Conservation (phyloP, 768 basidiomycete genomes). For the Cyclocybe aegerita region DNA sequence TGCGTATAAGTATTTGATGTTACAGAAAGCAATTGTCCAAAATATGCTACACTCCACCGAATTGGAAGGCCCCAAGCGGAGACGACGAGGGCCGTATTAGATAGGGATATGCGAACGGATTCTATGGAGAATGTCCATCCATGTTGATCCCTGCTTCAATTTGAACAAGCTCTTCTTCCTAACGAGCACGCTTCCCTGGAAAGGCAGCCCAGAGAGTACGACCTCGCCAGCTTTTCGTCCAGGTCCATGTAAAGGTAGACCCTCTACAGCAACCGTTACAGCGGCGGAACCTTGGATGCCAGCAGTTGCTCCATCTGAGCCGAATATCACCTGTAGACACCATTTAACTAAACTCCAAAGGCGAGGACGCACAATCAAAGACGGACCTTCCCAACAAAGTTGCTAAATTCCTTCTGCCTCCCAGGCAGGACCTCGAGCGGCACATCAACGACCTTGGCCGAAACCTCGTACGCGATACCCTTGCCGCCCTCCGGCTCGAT, state of each 20-base stretch:
- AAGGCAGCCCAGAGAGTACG: slow-evolving; percentile 61
- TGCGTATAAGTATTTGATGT: too few species aligned
- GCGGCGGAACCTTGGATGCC: slow-evolving; percentile 66
- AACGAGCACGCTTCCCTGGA: slow-evolving; percentile 63
- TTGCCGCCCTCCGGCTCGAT: slow-evolving; percentile 43
- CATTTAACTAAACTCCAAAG: slow-evolving; percentile 1
- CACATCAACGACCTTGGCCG: slow-evolving; percentile 68
- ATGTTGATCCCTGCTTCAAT: too few species aligned
- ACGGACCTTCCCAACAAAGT: slow-evolving; percentile 73
- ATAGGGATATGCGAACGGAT: too few species aligned
- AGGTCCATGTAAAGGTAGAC: slow-evolving; percentile 47
- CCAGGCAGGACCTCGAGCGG: slow-evolving; percentile 79
- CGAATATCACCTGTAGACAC: slow-evolving; percentile 63
- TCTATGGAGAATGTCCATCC: too few species aligned
- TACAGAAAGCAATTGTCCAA: too few species aligned
- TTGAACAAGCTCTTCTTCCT: slow-evolving; percentile 47
- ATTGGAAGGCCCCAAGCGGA: too few species aligned
- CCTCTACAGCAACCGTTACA: slow-evolving; percentile 57
- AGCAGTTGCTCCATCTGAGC: slow-evolving; percentile 61
- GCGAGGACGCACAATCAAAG: not conserved
- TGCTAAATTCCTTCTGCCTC: slow-evolving; percentile 71
- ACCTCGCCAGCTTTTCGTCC: slow-evolving; percentile 39
- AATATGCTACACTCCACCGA: too few species aligned
- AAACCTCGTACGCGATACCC: slow-evolving; percentile 56
- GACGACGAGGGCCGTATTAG: too few species aligned